A percentile compares a stretch with the other conserved stretches of the same genome.
Evolutionary conservation across 2,329 filamentous ascomycete genomes (phyloP).

Genomic region (Bipolaris bicolor): DNA sequence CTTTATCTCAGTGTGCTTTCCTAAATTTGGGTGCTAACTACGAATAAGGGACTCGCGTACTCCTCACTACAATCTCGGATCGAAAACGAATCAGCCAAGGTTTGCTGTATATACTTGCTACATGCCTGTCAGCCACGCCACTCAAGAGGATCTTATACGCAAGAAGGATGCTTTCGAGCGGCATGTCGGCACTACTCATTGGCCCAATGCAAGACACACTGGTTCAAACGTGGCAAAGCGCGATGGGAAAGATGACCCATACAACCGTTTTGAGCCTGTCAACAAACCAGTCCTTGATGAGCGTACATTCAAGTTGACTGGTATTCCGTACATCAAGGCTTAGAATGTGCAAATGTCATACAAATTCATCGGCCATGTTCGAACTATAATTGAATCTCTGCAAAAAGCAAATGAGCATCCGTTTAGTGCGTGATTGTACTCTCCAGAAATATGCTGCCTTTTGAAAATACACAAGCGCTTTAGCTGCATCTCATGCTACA

Average conservation of each 20-base stretch:
- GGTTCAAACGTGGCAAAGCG: slow-evolving; percentile 43
- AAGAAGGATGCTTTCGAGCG: slow-evolving; percentile 37
- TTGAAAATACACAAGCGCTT: too few relatives aligned
- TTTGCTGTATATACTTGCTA: slow-evolving; percentile 47
- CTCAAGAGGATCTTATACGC: slow-evolving; percentile 41
- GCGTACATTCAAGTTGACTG: slow-evolving; percentile 55
- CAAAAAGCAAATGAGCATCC: too few relatives aligned
- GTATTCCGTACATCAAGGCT: slow-evolving; percentile 54
- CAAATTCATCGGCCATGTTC: background rate
- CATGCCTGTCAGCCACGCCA: slow-evolving; percentile 45
- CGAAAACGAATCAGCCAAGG: slow-evolving; percentile 35
- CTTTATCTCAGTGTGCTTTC: background rate
- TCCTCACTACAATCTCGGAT: slow-evolving; percentile 43
- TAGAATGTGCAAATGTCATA: background rate
- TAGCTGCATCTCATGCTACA: too few relatives aligned
- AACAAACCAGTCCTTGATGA: slow-evolving; percentile 52
- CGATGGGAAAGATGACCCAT: slow-evolving; percentile 37
- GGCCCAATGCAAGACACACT: slow-evolving; percentile 45
- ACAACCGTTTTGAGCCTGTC: slow-evolving; percentile 49
- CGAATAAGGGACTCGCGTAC: slow-evolving; percentile 49
- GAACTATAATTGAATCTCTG: too few relatives aligned
- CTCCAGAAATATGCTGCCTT: too few relatives aligned
- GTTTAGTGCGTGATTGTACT: too few relatives aligned
- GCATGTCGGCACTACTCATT: slow-evolving; percentile 41
- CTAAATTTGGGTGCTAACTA: background rate